These are phyloP conservation scores for Vaccinium darrowii DNA, from an alignment of 148 eudicot species.

Conservation along the genomic window DNA sequence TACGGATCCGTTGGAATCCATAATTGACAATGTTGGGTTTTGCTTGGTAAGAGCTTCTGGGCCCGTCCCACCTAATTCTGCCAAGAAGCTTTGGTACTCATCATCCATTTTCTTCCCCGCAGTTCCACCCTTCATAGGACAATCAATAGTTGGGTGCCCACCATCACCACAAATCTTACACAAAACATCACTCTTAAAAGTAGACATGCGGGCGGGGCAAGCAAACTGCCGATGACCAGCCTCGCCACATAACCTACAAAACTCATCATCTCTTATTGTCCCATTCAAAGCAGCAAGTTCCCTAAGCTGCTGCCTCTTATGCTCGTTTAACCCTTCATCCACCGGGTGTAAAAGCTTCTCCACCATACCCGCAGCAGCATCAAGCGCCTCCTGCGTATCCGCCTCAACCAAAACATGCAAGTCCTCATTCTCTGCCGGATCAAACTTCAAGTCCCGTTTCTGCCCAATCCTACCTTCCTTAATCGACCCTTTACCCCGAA, in stretches of 20 bases:
- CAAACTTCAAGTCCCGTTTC: conserved; percentile 72
- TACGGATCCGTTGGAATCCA: conserved; percentile 46
- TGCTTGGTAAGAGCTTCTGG: conserved; percentile 56
- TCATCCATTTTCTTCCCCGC: conserved; percentile 92
- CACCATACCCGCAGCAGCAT: conserved; percentile 91
- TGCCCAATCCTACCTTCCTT: conserved; percentile 78
- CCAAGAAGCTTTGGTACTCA: conserved; percentile 80
- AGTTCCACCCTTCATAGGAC: conserved; percentile 73
- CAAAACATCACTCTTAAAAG: conserved; percentile 82
- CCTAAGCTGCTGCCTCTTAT: conserved; percentile 82
- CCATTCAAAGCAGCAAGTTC: conserved; percentile 92
- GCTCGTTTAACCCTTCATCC: conserved; percentile 82
- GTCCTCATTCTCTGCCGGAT: conserved; percentile 86
- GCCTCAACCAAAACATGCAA: conserved; percentile 94
- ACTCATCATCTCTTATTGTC: conserved; percentile 86
- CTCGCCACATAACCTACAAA: conserved; percentile 85
- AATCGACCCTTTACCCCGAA: conserved; percentile 83
- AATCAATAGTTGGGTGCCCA: conserved; percentile 87
- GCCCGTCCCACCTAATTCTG: conserved; percentile 79
- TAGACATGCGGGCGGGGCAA: conserved; percentile 64
- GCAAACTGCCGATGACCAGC: conserved; percentile 82
- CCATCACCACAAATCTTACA: conserved; percentile 93
- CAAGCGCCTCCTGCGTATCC: conserved; percentile 74
- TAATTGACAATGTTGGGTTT: conserved; percentile 32
- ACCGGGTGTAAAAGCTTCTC: conserved; percentile 88